These are phyloP conservation scores for Drosera spatulata DNA, from an alignment of 179 eudicot genomes.

Conservation along the genomic window DNA sequence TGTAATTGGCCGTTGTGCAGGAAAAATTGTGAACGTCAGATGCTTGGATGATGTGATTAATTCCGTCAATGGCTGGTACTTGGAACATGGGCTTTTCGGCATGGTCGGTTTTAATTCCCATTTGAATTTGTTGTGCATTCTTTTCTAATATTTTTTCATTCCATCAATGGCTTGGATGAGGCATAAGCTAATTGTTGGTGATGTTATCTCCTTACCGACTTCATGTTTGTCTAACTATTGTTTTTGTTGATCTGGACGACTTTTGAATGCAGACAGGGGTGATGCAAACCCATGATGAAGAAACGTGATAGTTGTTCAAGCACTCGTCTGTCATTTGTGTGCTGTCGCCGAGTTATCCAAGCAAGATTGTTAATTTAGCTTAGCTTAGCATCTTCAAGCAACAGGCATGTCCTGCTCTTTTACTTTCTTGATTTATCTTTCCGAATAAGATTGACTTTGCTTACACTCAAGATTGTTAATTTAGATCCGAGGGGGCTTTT, in stretches of 20 bases:
- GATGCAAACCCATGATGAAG: slow-evolving; percentile 93
- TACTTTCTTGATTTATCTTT: slow-evolving; percentile 2
- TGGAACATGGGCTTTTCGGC: slow-evolving; percentile 99
- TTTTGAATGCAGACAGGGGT: slow-evolving; percentile 52
- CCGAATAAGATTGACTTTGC: too few relatives aligned
- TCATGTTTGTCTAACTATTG: too few relatives aligned
- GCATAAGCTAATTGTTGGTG: neutral
- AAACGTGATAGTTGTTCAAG: slow-evolving; percentile 83
- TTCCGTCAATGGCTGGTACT: slow-evolving; percentile 92
- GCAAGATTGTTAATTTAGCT: too few relatives aligned
- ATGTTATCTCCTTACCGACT: too few relatives aligned
- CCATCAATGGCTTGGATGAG: too few relatives aligned
- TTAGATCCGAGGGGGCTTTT: too few relatives aligned
- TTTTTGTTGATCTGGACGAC: too few relatives aligned
- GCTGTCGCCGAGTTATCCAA: slow-evolving; percentile 89
- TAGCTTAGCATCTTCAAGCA: slow-evolving; percentile 94
- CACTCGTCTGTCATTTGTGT: slow-evolving; percentile 84
- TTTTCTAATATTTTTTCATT: too few relatives aligned
- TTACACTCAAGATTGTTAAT: too few relatives aligned
- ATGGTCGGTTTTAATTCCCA: slow-evolving; percentile 42
- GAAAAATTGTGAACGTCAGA: too few relatives aligned
- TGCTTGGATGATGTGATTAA: slow-evolving; percentile 89
- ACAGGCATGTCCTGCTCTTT: slow-evolving; percentile 53
- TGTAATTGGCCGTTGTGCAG: too few relatives aligned
- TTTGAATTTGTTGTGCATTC: too few relatives aligned